Conservation (phyloP, 495 filamentous ascomycete genomes). For the Aspergillus biplanus region DNA sequence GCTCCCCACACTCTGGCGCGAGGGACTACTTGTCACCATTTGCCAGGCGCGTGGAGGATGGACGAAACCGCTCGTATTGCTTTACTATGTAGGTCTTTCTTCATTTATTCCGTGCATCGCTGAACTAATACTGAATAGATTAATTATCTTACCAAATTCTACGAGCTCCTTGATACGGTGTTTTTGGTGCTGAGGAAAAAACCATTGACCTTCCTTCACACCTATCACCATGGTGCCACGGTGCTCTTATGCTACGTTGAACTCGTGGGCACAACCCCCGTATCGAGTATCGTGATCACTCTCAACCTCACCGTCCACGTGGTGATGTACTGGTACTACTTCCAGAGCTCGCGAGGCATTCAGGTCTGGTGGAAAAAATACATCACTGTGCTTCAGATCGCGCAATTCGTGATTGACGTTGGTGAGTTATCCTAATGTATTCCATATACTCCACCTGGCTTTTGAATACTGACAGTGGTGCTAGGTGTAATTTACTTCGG, state of each 20-base stretch:
- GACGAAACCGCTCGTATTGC: slow-evolving; percentile 64
- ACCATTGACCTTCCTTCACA: slow-evolving; percentile 74
- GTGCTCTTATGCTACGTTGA: slow-evolving; percentile 74
- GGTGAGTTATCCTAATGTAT: slow-evolving; percentile 32
- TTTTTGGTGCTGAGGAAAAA: slow-evolving; percentile 78
- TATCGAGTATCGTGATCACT: slow-evolving; percentile 69
- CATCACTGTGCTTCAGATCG: slow-evolving; percentile 57
- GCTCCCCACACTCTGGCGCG: slow-evolving; percentile 58
- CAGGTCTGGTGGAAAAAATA: slow-evolving; percentile 63
- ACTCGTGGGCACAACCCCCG: slow-evolving; percentile 66
- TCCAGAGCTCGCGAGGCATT: slow-evolving; percentile 58
- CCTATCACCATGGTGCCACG: slow-evolving; percentile 75
- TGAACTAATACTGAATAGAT: slow-evolving; percentile 47
- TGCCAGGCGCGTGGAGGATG: slow-evolving; percentile 66
- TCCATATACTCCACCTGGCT: not conserved
- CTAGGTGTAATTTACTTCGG: slow-evolving; percentile 87
- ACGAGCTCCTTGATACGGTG: slow-evolving; percentile 70
- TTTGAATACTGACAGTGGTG: not conserved
- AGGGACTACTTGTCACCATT: slow-evolving; percentile 67
- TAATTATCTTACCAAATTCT: slow-evolving; percentile 74
- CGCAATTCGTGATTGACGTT: slow-evolving; percentile 59
- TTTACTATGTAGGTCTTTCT: slow-evolving; percentile 64
- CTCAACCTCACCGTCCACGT: slow-evolving; percentile 72
- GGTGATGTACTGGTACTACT: slow-evolving; percentile 71
- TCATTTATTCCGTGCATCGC: not conserved